These are phyloP conservation scores for Leucoagaricus sp. DNA, from an alignment of 1,284 basidiomycete genomes.

Conservation along the genomic window DNA sequence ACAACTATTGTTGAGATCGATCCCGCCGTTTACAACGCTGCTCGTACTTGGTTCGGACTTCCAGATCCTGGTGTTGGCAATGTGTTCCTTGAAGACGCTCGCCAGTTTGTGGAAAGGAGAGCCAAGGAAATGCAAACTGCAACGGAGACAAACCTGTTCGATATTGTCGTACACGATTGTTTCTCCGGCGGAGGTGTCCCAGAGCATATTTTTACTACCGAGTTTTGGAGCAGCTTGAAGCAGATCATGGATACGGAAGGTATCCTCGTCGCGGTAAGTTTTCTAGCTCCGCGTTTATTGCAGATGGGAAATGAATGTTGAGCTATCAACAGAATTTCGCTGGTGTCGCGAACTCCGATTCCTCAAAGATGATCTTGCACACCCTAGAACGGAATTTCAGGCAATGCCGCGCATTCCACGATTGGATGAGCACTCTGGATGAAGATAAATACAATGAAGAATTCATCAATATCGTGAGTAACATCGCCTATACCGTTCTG, in stretches of 20 bases:
- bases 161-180: constrained; percentile 86
- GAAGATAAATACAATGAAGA: constrained; percentile 51
- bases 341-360: constrained; percentile 62
- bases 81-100: constrained; percentile 77
- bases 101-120: constrained; percentile 56
- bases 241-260: constrained; percentile 69
- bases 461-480: constrained; percentile 75
- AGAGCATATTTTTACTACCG: constrained; percentile 75
- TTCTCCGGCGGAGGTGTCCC: constrained; percentile 91
- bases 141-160: constrained; percentile 46
- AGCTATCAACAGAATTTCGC: constrained; percentile 44
- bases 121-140: constrained; percentile 32
- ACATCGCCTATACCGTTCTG: constrained; percentile 12
- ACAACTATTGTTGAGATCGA: constrained; percentile 87
- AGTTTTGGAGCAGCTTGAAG: constrained; percentile 80
- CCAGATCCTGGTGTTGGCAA: constrained; percentile 55
- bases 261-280: constrained; percentile 76
- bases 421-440: constrained; percentile 47
- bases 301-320: not conserved
- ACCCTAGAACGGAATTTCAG: constrained; percentile 71
- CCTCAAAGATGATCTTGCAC: constrained; percentile 65
- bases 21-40: constrained; percentile 83
- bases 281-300: constrained; percentile 1
- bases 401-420: constrained; percentile 82
- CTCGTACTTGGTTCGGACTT: constrained; percentile 76